These are phyloP conservation scores for Carex sylvatica DNA, from an alignment of 202 grass and related monocot genomes.

Conservation along the genomic window DNA sequence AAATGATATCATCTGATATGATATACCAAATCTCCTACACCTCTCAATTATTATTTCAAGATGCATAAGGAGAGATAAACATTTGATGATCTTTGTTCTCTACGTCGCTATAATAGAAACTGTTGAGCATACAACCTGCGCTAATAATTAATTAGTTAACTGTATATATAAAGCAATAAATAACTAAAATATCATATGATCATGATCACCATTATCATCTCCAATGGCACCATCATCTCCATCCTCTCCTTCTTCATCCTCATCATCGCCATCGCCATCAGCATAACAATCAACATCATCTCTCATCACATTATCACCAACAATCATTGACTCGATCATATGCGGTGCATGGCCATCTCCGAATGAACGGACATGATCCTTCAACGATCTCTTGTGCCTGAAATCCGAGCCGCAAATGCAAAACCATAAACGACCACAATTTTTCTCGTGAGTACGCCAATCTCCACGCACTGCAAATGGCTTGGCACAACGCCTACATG, in stretches of 20 bases:
- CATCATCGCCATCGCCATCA: constrained; percentile 17
- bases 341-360: constrained; percentile 80
- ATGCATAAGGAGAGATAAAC: not conserved
- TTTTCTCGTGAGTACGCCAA: constrained; percentile 88
- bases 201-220: constrained; percentile 16
- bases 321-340: constrained; percentile 54
- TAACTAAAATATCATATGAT: constrained; percentile 30
- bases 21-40: not conserved
- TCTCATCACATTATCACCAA: constrained; percentile 25
- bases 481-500: constrained; percentile 82
- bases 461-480: constrained; percentile 81
- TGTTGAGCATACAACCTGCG: not conserved
- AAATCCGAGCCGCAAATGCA: constrained; percentile 90
- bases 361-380: constrained; percentile 73
- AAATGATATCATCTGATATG: not conserved
- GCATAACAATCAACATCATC: constrained; percentile 49
- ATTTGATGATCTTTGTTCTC: constrained; percentile 14
- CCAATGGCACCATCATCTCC: constrained; percentile 21
- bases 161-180: not conserved
- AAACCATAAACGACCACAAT: constrained; percentile 80
- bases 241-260: constrained; percentile 26
- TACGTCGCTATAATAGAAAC: not conserved
- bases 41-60: constrained; percentile 5
- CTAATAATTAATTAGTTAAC: constrained; percentile 3
- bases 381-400: constrained; percentile 79